A percentile compares a stretch with the other conserved stretches of the same genome.
Evolutionary conservation across 2,329 filamentous ascomycete species (phyloP).

Genomic region (Aspergillus ibericus): DNA sequence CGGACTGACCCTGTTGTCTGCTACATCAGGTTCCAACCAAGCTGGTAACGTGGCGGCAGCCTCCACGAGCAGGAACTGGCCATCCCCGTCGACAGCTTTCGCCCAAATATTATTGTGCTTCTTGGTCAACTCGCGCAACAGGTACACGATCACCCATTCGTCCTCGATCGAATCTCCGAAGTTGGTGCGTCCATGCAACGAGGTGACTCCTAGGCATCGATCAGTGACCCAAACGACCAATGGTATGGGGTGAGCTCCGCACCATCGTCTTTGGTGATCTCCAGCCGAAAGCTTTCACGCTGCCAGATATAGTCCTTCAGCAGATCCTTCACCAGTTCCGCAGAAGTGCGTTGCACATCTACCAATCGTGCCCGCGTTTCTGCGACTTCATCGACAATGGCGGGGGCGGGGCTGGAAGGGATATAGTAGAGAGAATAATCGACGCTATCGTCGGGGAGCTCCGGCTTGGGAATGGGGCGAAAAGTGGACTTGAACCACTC

Average conservation of each 20-base stretch:
- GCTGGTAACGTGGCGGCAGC: constrained; percentile 82
- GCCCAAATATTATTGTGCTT: constrained; percentile 75
- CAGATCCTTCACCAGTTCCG: constrained; percentile 61
- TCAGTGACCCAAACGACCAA: constrained; percentile 8
- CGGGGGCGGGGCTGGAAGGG: constrained; percentile 55
- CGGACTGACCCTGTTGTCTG: constrained; percentile 66
- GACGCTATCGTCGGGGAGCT: constrained; percentile 77
- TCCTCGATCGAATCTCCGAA: constrained; percentile 95
- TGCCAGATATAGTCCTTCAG: constrained; percentile 96
- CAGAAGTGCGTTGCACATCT: constrained; percentile 67
- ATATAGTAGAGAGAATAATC: constrained; percentile 80
- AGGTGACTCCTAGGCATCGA: constrained; percentile 46
- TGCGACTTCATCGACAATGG: constrained; percentile 55
- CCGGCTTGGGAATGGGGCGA: constrained; percentile 62
- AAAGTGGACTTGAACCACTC: constrained; percentile 68
- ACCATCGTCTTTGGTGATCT: constrained; percentile 63
- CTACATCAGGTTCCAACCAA: constrained; percentile 90
- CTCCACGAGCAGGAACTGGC: constrained; percentile 93
- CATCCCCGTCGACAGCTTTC: constrained; percentile 80
- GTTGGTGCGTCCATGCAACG: constrained; percentile 74
- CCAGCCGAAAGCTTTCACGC: constrained; percentile 74
- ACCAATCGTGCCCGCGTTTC: constrained; percentile 63
- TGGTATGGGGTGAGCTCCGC: constrained; percentile 7
- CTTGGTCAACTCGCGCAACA: constrained; percentile 77
- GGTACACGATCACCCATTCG: constrained; percentile 93